Conservation (phyloP, 2,329 filamentous ascomycete genomes). For the Dothistroma pini region DNA sequence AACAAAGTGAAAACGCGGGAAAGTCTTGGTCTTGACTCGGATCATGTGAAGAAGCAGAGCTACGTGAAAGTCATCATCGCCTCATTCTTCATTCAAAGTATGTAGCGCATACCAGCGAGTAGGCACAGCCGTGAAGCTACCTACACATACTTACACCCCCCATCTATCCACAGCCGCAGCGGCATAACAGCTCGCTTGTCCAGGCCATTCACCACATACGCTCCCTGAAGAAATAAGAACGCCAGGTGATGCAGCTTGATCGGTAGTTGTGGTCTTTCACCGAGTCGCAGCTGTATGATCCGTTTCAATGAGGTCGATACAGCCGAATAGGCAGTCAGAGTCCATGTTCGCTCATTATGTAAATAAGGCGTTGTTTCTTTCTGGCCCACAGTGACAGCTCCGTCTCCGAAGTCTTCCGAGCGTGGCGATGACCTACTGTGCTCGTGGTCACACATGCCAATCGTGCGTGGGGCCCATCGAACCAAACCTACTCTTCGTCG, state of each 20-base stretch:
- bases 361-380: no score
- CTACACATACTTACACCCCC: neutral
- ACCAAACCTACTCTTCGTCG: conserved; percentile 25
- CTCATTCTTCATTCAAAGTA: neutral
- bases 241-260: neutral
- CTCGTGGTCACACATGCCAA: neutral
- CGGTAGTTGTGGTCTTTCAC: neutral
- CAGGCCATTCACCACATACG: neutral
- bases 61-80: neutral
- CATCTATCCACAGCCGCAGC: neutral
- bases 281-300: no score
- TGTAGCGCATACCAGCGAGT: neutral
- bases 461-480: neutral
- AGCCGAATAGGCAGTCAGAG: no score
- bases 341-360: no score
- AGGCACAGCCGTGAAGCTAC: neutral
- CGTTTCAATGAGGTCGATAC: no score
- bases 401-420: no score
- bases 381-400: no score
- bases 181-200: neutral
- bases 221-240: neutral
- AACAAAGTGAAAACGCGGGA: no score
- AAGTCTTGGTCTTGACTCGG: no score
- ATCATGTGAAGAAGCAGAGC: no score
- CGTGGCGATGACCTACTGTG: no score